Conservation (phyloP, 306 rosid species). For the Sesbania bispinosa region DNA sequence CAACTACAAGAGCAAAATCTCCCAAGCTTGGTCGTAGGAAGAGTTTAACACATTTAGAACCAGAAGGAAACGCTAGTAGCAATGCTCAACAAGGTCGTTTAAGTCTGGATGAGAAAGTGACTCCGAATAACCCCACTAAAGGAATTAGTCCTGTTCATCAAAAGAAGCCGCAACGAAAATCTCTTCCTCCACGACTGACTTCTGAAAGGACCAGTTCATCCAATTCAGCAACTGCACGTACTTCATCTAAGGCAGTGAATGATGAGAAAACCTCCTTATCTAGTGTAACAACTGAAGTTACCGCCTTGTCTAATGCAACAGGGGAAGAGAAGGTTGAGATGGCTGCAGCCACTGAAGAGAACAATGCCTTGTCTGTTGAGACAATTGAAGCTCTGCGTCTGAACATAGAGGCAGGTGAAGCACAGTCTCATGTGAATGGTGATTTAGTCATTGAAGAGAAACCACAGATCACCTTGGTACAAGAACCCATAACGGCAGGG, state of each 20-base stretch:
- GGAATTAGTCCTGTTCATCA: constrained; percentile 41
- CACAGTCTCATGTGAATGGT: constrained; percentile 34
- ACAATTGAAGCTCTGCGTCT: constrained; percentile 30
- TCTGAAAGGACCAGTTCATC: constrained; percentile 61
- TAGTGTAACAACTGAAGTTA: constrained; percentile 36
- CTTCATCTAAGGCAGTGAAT: constrained; percentile 48
- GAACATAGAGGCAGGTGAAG: constrained; percentile 39
- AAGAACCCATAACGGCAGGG: constrained; percentile 44
- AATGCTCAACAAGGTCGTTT: constrained; percentile 46
- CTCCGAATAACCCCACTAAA: constrained; percentile 50
- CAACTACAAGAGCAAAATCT: constrained; percentile 96
- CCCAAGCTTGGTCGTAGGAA: constrained; percentile 97
- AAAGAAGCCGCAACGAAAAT: constrained; percentile 82
- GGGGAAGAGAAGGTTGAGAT: constrained; percentile 41
- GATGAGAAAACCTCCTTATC: constrained; percentile 42
- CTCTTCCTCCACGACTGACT: constrained; percentile 84
- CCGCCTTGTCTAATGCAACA: constrained; percentile 26
- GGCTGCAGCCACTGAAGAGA: constrained; percentile 30
- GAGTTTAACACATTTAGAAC: constrained; percentile 44
- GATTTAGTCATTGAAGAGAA: constrained; percentile 47
- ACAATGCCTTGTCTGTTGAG: constrained; percentile 18
- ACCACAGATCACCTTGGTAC: constrained; percentile 34
- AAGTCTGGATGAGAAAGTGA: constrained; percentile 69
- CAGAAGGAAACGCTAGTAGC: constrained; percentile 45
- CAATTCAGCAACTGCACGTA: constrained; percentile 37